phyloP scores from a whole-genome alignment of 768 basidiomycete species.

The Boletus subparvulus region DNA sequence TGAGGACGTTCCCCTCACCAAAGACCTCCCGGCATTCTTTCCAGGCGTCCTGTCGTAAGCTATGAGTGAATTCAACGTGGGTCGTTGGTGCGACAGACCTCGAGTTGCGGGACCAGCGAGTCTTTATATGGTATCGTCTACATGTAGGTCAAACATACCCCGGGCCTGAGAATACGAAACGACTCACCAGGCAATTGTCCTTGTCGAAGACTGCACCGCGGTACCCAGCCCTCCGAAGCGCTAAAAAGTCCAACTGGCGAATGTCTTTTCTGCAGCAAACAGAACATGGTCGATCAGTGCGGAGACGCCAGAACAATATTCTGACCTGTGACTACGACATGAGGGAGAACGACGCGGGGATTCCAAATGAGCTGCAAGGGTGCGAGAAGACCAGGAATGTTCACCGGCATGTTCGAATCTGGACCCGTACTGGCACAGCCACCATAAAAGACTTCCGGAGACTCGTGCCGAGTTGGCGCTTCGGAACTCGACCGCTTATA shows the following conservation, averaged over 20 bases:
- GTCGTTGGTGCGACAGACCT: conserved; percentile 42
- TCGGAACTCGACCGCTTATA: too few species aligned
- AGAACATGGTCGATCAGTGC: conserved; percentile 7
- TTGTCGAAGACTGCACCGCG: conserved; percentile 95
- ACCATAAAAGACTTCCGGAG: too few species aligned
- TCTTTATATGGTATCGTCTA: conserved; percentile 85
- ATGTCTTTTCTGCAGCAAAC: conserved; percentile 64
- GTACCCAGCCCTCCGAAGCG: conserved; percentile 73
- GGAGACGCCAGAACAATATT: neutral
- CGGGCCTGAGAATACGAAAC: neutral
- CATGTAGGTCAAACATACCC: neutral
- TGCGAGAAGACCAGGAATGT: conserved; percentile 67
- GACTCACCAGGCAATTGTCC: conserved; percentile 89
- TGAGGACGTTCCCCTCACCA: conserved; percentile 74
- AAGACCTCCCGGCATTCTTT: conserved; percentile 67
- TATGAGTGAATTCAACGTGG: neutral
- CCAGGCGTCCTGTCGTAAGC: conserved; percentile 66
- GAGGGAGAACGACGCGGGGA: conserved; percentile 69
- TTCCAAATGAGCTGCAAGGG: conserved; percentile 69
- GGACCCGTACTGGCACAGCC: neutral
- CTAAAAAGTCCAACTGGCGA: conserved; percentile 76
- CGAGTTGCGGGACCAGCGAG: conserved; percentile 69
- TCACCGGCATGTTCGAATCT: conserved; percentile 66
- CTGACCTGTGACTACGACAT: too few species aligned
- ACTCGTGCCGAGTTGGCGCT: neutral